Conservation (phyloP, 2,329 filamentous ascomycete genomes). For the Ophiosphaerella narmari region DNA sequence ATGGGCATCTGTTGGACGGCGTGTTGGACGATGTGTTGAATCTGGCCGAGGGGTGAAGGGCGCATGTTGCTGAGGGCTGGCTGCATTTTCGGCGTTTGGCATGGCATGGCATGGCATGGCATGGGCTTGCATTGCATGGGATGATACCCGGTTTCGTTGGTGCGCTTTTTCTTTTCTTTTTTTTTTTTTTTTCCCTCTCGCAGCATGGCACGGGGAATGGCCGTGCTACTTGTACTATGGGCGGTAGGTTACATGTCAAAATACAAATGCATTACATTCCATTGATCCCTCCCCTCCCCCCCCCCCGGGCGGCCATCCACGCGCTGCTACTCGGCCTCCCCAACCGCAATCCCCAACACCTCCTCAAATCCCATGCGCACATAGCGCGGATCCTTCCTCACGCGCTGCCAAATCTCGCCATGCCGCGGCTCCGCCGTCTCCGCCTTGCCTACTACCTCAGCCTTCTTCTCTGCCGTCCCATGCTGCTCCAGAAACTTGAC, state of each 20-base stretch:
- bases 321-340: slow-evolving; percentile 51
- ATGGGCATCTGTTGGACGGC: slow-evolving; percentile 33
- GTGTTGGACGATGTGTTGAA: slow-evolving; percentile 48
- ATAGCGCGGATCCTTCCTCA: slow-evolving; percentile 86
- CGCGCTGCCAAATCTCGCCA: slow-evolving; percentile 86
- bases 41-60: slow-evolving; percentile 20
- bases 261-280: no score
- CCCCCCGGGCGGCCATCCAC: no score
- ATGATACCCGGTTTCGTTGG: slow-evolving; percentile 21
- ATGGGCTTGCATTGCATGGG: slow-evolving; percentile 7
- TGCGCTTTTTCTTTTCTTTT: background rate
- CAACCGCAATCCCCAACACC: slow-evolving; percentile 78
- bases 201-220: background rate
- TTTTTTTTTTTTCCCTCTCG: background rate
- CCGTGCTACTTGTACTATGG: no score
- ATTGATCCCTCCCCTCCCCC: no score
- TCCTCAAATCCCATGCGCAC: slow-evolving; percentile 76
- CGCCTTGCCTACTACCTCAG: slow-evolving; percentile 81
- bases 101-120: no score
- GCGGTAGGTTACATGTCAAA: background rate
- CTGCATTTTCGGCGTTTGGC: background rate
- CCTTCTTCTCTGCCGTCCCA: slow-evolving; percentile 90
- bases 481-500: slow-evolving; percentile 91
- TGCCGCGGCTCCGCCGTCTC: slow-evolving; percentile 84
- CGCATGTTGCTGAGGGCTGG: background rate